Evolutionary conservation across 164 flowering plant species (phyloP).

Genomic region (Chimonanthus praecox): DNA sequence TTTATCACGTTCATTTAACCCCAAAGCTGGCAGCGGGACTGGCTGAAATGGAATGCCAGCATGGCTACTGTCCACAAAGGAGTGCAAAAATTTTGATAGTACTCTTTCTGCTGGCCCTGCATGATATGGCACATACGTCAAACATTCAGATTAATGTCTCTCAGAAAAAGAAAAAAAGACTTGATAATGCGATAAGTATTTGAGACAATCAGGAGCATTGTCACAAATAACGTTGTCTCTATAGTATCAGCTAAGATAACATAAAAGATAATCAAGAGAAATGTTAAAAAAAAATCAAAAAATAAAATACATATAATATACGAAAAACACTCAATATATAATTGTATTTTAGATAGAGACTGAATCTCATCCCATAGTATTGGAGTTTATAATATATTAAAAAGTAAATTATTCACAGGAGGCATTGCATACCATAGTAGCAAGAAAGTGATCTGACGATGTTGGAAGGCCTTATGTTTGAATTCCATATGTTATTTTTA

Average conservation of each 20-base stretch:
- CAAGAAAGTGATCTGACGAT: too few relatives aligned
- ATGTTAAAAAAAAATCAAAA: background rate
- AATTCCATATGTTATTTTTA: too few relatives aligned
- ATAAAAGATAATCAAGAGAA: background rate
- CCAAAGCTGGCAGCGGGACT: constrained; percentile 61
- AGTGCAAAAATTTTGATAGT: constrained; percentile 73
- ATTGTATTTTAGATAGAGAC: too few relatives aligned
- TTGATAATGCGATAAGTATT: background rate
- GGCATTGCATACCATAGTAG: too few relatives aligned
- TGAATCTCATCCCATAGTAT: too few relatives aligned
- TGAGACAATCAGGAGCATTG: too few relatives aligned
- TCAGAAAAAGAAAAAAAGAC: background rate
- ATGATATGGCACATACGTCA: constrained; percentile 4
- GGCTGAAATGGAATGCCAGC: constrained; percentile 76
- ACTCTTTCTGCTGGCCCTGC: constrained; percentile 92
- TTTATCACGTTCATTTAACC: constrained; percentile 85
- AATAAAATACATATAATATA: too few relatives aligned
- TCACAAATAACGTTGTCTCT: too few relatives aligned
- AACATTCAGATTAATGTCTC: background rate
- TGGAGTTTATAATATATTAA: too few relatives aligned
- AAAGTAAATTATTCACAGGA: too few relatives aligned
- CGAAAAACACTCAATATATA: too few relatives aligned
- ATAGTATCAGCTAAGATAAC: background rate
- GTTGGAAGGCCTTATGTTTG: too few relatives aligned
- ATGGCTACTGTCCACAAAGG: constrained; percentile 78